Evolutionary conservation across 257 asterid genomes (phyloP).

Genomic region (Primulina tabacum): DNA sequence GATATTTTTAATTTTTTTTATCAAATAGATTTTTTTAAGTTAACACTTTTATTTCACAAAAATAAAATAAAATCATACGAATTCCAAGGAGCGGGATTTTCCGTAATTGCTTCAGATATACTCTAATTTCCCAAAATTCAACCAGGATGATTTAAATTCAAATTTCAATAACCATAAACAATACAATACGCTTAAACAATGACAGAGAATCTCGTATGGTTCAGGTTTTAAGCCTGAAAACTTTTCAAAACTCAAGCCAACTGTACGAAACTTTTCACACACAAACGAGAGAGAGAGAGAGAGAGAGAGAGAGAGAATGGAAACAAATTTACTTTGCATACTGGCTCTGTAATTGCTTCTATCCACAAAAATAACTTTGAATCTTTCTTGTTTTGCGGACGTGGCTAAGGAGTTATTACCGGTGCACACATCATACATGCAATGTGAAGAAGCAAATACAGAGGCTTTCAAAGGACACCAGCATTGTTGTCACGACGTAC

Average conservation of each 20-base stretch:
- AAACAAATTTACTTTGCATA: not conserved
- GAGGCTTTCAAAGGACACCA: constrained; percentile 73
- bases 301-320: too few species aligned
- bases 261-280: not conserved
- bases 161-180: too few species aligned
- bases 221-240: not conserved
- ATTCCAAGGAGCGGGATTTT: not conserved
- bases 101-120: not conserved
- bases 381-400: constrained; percentile 9
- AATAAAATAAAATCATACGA: too few species aligned
- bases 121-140: too few species aligned
- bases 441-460: constrained; percentile 94
- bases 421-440: constrained; percentile 97
- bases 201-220: not conserved
- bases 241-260: not conserved
- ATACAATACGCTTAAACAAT: not conserved
- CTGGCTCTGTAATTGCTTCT: not conserved
- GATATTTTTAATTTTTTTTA: too few species aligned
- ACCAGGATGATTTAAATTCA: not conserved
- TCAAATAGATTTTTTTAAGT: not conserved
- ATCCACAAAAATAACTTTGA: not conserved
- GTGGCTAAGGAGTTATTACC: constrained; percentile 79
- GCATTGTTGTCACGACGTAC: constrained; percentile 80
- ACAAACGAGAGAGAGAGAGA: too few species aligned
- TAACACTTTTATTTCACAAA: too few species aligned